A percentile compares a stretch with the other conserved stretches of the same genome.
Conservation (phyloP, 495 filamentous ascomycete species). For the Talaromyces stipitatus region DNA sequence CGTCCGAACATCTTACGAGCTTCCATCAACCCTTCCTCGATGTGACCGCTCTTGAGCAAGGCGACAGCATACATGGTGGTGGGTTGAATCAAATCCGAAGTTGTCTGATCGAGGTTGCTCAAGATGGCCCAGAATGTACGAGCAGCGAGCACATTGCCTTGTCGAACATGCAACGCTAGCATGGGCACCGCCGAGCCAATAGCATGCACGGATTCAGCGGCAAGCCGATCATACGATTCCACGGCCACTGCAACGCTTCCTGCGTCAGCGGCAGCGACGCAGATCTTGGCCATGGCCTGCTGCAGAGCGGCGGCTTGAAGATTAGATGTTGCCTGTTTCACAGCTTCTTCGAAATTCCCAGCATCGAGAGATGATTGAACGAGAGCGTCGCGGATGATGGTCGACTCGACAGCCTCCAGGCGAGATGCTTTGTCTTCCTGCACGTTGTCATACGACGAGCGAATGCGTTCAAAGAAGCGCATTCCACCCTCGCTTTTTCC, state of each 20-base stretch:
- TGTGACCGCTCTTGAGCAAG: constrained; percentile 69
- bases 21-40: constrained; percentile 66
- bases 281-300: constrained; percentile 51
- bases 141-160: constrained; percentile 67
- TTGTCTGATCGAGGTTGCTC: constrained; percentile 48
- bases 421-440: constrained; percentile 44
- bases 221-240: constrained; percentile 54
- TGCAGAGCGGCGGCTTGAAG: constrained; percentile 40
- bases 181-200: constrained; percentile 69
- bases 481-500: constrained; percentile 69
- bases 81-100: constrained; percentile 69
- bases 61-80: constrained; percentile 80
- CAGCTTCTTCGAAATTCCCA: constrained; percentile 57
- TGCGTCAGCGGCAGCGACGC: constrained; percentile 68
- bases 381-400: constrained; percentile 64
- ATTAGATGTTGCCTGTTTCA: constrained; percentile 51
- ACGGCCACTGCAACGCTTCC: constrained; percentile 63
- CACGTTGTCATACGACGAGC: constrained; percentile 48
- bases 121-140: constrained; percentile 70
- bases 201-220: constrained; percentile 39
- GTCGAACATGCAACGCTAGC: constrained; percentile 75
- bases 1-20: constrained; percentile 77
- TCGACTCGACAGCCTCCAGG: constrained; percentile 54
- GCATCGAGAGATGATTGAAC: constrained; percentile 61
- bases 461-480: constrained; percentile 76